Evolutionary conservation across 2,329 filamentous ascomycete species (phyloP).

Genomic region (Ceratocystis harringtonii): DNA sequence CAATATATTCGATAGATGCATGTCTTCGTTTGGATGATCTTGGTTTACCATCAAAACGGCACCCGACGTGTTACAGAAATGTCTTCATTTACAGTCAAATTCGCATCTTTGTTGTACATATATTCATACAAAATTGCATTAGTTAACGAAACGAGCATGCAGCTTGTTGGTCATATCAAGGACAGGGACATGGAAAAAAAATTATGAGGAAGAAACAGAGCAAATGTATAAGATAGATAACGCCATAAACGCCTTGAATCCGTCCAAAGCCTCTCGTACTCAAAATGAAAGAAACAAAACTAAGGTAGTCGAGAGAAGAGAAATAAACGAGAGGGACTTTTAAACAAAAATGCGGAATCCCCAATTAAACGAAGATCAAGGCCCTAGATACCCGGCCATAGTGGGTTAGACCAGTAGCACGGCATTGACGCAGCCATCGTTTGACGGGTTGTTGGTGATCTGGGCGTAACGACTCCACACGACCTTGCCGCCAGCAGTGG

Average conservation of each 20-base stretch:
- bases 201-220: not conserved
- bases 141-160: not conserved
- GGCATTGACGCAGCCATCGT: constrained; percentile 33
- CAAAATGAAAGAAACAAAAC: constrained; percentile 8
- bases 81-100: too few relatives aligned
- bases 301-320: not conserved
- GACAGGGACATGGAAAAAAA: not conserved
- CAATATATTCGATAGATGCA: constrained; percentile 4
- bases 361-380: not conserved
- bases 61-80: too few relatives aligned
- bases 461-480: constrained; percentile 82
- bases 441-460: constrained; percentile 41
- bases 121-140: not conserved
- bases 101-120: not conserved
- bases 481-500: constrained; percentile 82
- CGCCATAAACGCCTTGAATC: constrained; percentile 16
- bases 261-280: constrained; percentile 7
- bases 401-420: constrained; percentile 23
- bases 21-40: not conserved
- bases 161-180: not conserved
- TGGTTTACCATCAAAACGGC: not conserved
- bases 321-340: constrained; percentile 5
- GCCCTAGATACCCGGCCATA: not conserved
- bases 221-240: constrained; percentile 8
- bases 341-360: not conserved